These are phyloP conservation scores for Mycena kentingensis DNA, from an alignment of 768 basidiomycete genomes.

Conservation along the genomic window DNA sequence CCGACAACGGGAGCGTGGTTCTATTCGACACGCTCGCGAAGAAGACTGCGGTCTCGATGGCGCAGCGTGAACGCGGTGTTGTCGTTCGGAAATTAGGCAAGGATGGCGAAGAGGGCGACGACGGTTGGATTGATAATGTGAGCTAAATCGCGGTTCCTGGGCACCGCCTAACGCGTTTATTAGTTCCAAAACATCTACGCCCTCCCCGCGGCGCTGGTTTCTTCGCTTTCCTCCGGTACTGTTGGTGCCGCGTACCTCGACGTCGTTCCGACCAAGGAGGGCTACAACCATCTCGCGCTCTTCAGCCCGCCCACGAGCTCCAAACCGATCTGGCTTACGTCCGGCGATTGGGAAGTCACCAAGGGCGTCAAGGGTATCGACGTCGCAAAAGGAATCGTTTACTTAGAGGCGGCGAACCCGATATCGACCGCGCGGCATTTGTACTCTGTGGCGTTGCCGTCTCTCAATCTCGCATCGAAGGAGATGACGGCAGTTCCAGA, in stretches of 20 bases:
- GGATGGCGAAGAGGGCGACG: constrained; percentile 84
- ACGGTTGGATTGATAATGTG: constrained; percentile 93
- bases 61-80: constrained; percentile 39
- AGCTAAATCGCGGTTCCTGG: constrained; percentile 31
- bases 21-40: constrained; percentile 59
- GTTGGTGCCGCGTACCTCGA: constrained; percentile 78
- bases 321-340: constrained; percentile 81
- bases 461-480: constrained; percentile 36
- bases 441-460: constrained; percentile 76
- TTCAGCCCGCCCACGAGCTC: constrained; percentile 76
- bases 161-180: constrained; percentile 7
- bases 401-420: constrained; percentile 85
- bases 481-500: constrained; percentile 52
- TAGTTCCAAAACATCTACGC: constrained; percentile 68
- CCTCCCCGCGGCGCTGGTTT: constrained; percentile 38
- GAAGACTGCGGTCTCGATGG: constrained; percentile 25
- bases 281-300: constrained; percentile 90
- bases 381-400: constrained; percentile 64
- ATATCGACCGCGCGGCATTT: constrained; percentile 82
- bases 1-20: constrained; percentile 77
- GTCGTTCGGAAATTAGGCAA: constrained; percentile 80
- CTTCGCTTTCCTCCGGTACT: constrained; percentile 21
- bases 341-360: constrained; percentile 89
- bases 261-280: constrained; percentile 77
- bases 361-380: constrained; percentile 75